Conservation (phyloP, 345 rosid genomes). For the Ceriops decandra region DNA sequence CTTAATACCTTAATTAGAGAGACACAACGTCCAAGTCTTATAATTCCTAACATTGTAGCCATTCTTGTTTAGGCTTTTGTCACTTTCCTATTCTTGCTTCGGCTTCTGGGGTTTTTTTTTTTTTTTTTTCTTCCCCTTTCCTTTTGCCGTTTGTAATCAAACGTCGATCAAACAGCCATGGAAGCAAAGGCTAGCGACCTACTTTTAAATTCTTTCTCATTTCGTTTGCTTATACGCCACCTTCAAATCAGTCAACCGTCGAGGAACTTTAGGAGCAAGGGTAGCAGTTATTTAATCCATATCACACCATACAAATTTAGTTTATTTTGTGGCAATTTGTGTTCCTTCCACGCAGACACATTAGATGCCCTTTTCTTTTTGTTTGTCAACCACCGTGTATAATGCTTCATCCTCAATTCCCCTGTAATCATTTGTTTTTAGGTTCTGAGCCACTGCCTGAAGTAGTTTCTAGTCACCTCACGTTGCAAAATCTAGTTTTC, state of each 20-base stretch:
- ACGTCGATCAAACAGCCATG: background rate
- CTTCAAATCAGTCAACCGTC: background rate
- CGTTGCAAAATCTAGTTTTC: background rate
- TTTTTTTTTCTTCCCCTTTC: too few species aligned
- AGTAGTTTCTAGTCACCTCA: background rate
- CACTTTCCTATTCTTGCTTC: background rate
- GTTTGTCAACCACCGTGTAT: background rate
- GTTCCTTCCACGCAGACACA: background rate
- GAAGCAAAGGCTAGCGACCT: constrained; percentile 2
- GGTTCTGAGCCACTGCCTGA: background rate
- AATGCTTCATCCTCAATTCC: background rate
- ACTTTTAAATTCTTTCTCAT: background rate
- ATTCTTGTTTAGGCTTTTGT: too few species aligned
- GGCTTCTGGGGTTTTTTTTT: background rate
- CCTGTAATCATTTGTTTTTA: background rate
- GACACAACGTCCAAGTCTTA: too few species aligned
- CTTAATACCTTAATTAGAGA: too few species aligned
- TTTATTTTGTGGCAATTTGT: constrained; percentile 7
- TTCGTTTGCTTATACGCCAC: constrained; percentile 39
- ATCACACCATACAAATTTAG: constrained; percentile 16
- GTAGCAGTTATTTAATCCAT: constrained; percentile 28
- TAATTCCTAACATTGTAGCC: too few species aligned
- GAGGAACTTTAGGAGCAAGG: constrained; percentile 23
- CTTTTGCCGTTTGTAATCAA: background rate
- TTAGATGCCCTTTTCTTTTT: background rate